Percentiles rank a stretch among this genome's conserved stretches.
Evolutionary conservation across 306 rosid genomes (phyloP).

Genomic region (Citrullus mucosospermus): DNA sequence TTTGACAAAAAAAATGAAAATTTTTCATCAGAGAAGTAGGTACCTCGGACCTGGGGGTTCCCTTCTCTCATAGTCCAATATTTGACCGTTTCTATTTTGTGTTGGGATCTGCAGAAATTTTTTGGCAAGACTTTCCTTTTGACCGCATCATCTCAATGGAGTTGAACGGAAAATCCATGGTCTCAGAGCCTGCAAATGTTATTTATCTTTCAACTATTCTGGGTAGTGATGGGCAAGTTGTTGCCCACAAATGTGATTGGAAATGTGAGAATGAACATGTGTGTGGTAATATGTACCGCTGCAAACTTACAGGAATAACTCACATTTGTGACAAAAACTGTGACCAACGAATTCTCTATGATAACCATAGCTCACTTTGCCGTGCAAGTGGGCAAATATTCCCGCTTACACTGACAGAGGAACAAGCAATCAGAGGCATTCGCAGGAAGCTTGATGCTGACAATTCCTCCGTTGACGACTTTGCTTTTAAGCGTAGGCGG

Average conservation of each 20-base stretch:
- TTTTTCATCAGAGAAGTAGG: not conserved
- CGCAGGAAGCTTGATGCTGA: constrained; percentile 74
- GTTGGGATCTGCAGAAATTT: constrained; percentile 48
- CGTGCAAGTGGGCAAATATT: constrained; percentile 68
- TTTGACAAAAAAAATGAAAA: not conserved
- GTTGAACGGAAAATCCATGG: constrained; percentile 62
- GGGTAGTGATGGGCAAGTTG: constrained; percentile 51
- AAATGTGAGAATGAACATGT: constrained; percentile 88
- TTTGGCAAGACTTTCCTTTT: constrained; percentile 19
- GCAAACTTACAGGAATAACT: constrained; percentile 88
- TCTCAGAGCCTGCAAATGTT: constrained; percentile 69
- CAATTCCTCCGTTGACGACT: constrained; percentile 32
- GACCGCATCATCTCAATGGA: constrained; percentile 35
- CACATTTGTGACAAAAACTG: constrained; percentile 99
- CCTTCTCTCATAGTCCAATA: constrained; percentile 25
- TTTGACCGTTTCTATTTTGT: constrained; percentile 36
- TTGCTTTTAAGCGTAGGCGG: constrained; percentile 69
- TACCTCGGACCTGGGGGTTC: not conserved
- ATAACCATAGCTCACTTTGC: constrained; percentile 87
- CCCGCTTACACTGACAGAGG: constrained; percentile 53
- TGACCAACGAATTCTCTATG: constrained; percentile 88
- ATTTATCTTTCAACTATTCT: constrained; percentile 82
- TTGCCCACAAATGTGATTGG: constrained; percentile 91
- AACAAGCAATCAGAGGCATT: constrained; percentile 75
- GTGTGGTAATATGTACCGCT: constrained; percentile 85